A percentile compares a stretch with the other conserved stretches of the same genome.
Evolutionary conservation across 2,329 filamentous ascomycete species (phyloP).

Genomic region (Aureobasidium sp.): DNA sequence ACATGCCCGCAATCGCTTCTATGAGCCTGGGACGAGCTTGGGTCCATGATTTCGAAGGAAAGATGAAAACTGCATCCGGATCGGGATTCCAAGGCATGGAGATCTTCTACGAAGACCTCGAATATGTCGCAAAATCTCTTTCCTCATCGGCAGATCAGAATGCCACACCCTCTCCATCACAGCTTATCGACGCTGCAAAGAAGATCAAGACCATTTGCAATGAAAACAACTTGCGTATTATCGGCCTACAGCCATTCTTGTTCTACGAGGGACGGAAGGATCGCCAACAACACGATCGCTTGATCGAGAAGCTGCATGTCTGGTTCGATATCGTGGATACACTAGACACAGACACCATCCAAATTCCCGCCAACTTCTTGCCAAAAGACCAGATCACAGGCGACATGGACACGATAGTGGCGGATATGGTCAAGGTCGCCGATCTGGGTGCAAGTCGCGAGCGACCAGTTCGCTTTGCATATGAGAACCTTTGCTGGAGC

Average conservation of each 20-base stretch:
- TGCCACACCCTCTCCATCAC: slow-evolving; percentile 31
- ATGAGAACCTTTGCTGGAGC: slow-evolving; percentile 67
- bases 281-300: slow-evolving; percentile 46
- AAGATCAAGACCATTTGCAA: slow-evolving; percentile 51
- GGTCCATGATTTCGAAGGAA: slow-evolving; percentile 58
- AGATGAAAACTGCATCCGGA: slow-evolving; percentile 58
- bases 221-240: slow-evolving; percentile 47
- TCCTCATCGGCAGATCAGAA: slow-evolving; percentile 32
- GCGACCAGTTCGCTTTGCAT: slow-evolving; percentile 59
- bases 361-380: slow-evolving; percentile 66
- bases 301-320: slow-evolving; percentile 55
- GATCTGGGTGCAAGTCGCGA: slow-evolving; percentile 53
- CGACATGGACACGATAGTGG: slow-evolving; percentile 49
- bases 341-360: slow-evolving; percentile 62
- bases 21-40: slow-evolving; percentile 70
- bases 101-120: slow-evolving; percentile 67
- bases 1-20: slow-evolving; percentile 60
- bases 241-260: slow-evolving; percentile 68
- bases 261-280: slow-evolving; percentile 69
- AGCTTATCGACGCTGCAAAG: slow-evolving; percentile 46
- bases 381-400: slow-evolving; percentile 42
- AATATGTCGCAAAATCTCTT: slow-evolving; percentile 47
- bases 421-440: slow-evolving; percentile 56
- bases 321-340: slow-evolving; percentile 62
- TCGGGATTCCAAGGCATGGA: slow-evolving; percentile 64